phyloP scores from a whole-genome alignment of 164 flowering plant genomes.

The Vitis vinifera region ASM3070453v1 NC_081815.1:7541501-7542000 shows the following conservation, averaged over 20 bases:
- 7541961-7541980: constrained; percentile 40
- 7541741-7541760: constrained; percentile 9
- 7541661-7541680: constrained; percentile 5
- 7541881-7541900: constrained; percentile 34
- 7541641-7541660: constrained; percentile 8
- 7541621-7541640: constrained; percentile 6
- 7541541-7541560: constrained; percentile 4
- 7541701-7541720: constrained; percentile 22
- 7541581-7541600: constrained; percentile 3
- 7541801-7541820: constrained; percentile 24
- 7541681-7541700: constrained; percentile 10
- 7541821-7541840: constrained; percentile 22
- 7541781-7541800: constrained; percentile 11
- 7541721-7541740: constrained; percentile 11
- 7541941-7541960: constrained; percentile 69
- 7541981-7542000: neutral
- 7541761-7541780: constrained; percentile 15
- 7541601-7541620: constrained; percentile 6
- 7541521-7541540: constrained; percentile 5
- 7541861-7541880: constrained; percentile 24
- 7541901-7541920: constrained; percentile 84
- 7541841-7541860: constrained; percentile 11
- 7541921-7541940: constrained; percentile 86
- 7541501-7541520: neutral
- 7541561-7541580: constrained; percentile 9